Evolutionary conservation across 2,329 filamentous ascomycete species (phyloP).

Genomic region (Tetracladium maxilliforme): DNA sequence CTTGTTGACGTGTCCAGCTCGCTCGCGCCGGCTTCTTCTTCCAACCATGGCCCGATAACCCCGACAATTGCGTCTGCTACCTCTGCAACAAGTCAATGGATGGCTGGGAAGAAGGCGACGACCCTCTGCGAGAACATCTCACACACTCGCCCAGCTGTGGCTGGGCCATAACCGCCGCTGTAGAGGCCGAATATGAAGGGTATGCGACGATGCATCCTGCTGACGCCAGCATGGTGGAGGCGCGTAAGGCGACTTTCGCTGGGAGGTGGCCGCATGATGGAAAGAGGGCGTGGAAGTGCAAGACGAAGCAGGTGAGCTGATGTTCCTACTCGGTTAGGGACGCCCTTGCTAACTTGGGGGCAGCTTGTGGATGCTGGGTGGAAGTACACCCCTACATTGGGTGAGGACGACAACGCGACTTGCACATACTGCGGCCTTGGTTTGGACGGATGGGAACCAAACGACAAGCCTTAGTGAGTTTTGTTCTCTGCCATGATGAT

Average conservation of each 20-base stretch:
- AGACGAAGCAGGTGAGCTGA: slow-evolving; percentile 60
- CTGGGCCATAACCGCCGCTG: slow-evolving; percentile 63
- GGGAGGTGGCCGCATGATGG: slow-evolving; percentile 77
- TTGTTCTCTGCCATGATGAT: slow-evolving; percentile 3
- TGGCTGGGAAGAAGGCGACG: slow-evolving; percentile 82
- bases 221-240: slow-evolving; percentile 54
- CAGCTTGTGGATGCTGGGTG: slow-evolving; percentile 85
- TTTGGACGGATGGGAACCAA: slow-evolving; percentile 87
- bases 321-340: background rate
- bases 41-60: slow-evolving; percentile 56
- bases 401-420: slow-evolving; percentile 77
- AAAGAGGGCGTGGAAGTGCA: slow-evolving; percentile 81
- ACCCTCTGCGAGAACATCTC: slow-evolving; percentile 72
- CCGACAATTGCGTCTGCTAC: slow-evolving; percentile 85
- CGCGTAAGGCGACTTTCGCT: slow-evolving; percentile 72
- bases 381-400: slow-evolving; percentile 76
- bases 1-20: slow-evolving; percentile 37
- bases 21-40: slow-evolving; percentile 88
- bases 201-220: slow-evolving; percentile 61
- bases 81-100: slow-evolving; percentile 72
- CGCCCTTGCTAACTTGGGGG: slow-evolving; percentile 1
- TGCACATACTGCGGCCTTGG: slow-evolving; percentile 84
- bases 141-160: slow-evolving; percentile 72
- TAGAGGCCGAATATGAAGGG: slow-evolving; percentile 45
- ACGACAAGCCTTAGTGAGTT: slow-evolving; percentile 72